Base-by-base conservation (phyloP, 1,139 yeast species). In the Blastobotrys persicus region DNA sequence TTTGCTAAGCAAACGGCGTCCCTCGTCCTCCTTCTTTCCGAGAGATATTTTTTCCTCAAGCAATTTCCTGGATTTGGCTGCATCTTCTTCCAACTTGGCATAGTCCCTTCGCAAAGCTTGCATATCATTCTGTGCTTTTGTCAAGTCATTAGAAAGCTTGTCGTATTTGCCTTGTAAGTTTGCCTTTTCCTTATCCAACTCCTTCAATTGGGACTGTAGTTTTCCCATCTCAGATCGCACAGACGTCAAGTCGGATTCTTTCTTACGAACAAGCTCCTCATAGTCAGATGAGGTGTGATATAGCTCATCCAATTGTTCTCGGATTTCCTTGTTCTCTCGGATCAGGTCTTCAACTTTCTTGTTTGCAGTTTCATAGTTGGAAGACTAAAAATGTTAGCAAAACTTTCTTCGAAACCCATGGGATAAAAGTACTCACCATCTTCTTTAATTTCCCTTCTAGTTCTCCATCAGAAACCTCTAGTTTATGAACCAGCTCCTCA, bases 261-360 rank as follows among this genome's bases (percentile, higher is more conserved):
- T 76, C 33, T 62, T 59, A 16, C 61, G 57, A 42, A 75, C 59
- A 32, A 70, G 68, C 12, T 64, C 64, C 42, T 63, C 72, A 45
- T 70, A 66, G 40, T 69, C 71, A 1, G 65, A 55, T 7, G 74
- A 67, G 1, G 75, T 70, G 20, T 63, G 63, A 46, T 72, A 72
- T 12, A 72, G 58, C 2, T 65, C 58, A 44, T 68, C 60, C 41
- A 76, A 52, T 63, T 75, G 68, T 41, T 61, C 54, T 50, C 72
- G 62, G 19, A 82, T 66, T 16, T 66, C 71, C 17, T 68, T 67
- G 59, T 81, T 83, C 57, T 80, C 86, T 5, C 63, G 65, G 9
- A 76, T 68, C 35, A 82, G 67, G 11, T 73, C 71, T 51, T 74
- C 71, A 43, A 78, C 62, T 45, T 75, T 73, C 48, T 72, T 62